phyloP scores from a whole-genome alignment of 176 grass and related monocot genomes.

The Triticum monococcum region DNA sequence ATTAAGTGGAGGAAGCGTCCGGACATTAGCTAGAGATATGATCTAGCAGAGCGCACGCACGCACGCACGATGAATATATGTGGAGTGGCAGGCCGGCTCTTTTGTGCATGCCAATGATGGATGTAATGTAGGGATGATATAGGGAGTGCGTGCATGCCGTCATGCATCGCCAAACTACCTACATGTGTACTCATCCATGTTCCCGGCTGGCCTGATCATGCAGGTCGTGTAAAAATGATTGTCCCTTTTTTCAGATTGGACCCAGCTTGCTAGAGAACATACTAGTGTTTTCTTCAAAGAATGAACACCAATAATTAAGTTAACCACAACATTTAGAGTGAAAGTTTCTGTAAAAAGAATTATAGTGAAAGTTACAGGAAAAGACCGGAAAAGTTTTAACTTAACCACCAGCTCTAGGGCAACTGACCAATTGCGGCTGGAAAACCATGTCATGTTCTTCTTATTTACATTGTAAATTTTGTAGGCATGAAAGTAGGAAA shows the following conservation, averaged over 20 bases:
- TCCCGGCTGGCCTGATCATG: not conserved
- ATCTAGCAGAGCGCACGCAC: not conserved
- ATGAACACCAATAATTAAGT: not conserved
- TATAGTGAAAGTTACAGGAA: not conserved
- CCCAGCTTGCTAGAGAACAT: not conserved
- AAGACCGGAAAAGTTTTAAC: not conserved
- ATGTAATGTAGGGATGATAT: not conserved
- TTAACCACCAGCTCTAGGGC: not conserved
- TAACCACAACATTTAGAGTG: not conserved
- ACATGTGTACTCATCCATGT: conserved; percentile 7
- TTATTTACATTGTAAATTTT: too few species aligned
- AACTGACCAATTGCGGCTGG: too few species aligned
- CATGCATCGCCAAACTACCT: not conserved
- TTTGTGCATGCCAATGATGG: conserved; percentile 22
- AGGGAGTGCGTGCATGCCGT: not conserved
- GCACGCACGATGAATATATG: conserved; percentile 1
- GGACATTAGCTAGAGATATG: not conserved
- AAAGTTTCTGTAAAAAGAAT: not conserved
- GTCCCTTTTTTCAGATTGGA: not conserved
- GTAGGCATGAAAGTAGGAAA: too few species aligned
- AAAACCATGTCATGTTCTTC: too few species aligned
- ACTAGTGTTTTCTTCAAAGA: not conserved
- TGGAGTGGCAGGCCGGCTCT: not conserved
- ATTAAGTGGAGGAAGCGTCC: not conserved
- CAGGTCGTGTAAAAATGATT: not conserved